Base-by-base conservation (phyloP, 2,329 filamentous ascomycete species). In the Diaporthe sp. region DNA sequence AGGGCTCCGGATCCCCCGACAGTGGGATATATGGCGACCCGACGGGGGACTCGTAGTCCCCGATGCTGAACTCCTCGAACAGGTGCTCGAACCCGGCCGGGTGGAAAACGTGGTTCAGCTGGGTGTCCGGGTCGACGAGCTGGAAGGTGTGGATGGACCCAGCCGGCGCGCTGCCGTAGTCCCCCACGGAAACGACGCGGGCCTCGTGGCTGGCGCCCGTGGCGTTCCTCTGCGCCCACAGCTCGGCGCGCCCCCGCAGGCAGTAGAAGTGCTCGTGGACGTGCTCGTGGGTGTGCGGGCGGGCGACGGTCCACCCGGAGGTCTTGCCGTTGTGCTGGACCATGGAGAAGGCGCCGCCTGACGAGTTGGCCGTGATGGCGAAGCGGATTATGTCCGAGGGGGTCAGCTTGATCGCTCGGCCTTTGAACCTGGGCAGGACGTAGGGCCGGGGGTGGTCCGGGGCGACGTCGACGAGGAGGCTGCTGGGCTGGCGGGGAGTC, bases 81-180 rank as follows among this genome's bases (percentile, higher is more conserved):
- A 61, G 58, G 25, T 61, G 58, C 58, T 61, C 58, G 38, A 61
- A 61, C 38, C 58, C 58, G 13, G 22, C 58, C n/a, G 58, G 58
- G n/a, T 61, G 58, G 33, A 61, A 61, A 22, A 61, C n/a, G 38
- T 61, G 58, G 58, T 61, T 61, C 58, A 61, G 58, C 58, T 61
- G 58, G 58, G 10, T 42, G 58, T 61, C 58, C 58, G 58, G 58
- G 58, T 61, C 58, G n/a, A 61, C 58, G 35, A 61, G 58, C 58
- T 61, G 58, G 38, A 61, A 61, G 15, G 58, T 61, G 58, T 61
- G 58, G 58, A 61, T 61, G 58, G 35, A 42, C 13, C 58, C 58
- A 0, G 58, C 35, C 3, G 58, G 58, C 13, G 30, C 58, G n/a
- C 58, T 61, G 58, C 58, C 58, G 58, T 61, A 61, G 58, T 61